Percentiles rank a stretch among this genome's conserved stretches.
These are phyloP conservation scores for Fusarium sacchari DNA, from an alignment of 2,329 filamentous ascomycete genomes.

Conservation along the genomic window DNA sequence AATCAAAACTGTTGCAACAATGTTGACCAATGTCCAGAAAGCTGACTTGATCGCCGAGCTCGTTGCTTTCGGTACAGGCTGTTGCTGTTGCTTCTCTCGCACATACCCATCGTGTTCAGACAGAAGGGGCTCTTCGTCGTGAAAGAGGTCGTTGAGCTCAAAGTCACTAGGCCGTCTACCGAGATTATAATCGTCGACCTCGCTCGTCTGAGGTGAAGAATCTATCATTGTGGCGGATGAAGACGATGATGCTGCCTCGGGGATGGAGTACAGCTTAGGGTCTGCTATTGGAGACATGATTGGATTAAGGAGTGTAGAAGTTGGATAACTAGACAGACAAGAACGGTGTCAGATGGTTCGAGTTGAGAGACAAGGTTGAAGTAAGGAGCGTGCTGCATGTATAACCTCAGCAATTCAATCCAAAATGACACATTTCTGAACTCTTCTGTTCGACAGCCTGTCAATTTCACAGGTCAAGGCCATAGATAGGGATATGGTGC, in stretches of 20 bases:
- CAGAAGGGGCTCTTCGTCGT: not conserved
- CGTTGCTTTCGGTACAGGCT: too few relatives aligned
- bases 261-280: not conserved
- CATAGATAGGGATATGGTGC: accelerated
- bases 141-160: not conserved
- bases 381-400: not conserved
- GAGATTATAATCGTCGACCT: not conserved
- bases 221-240: not conserved
- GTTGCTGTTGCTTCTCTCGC: not conserved
- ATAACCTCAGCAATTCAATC: accelerated
- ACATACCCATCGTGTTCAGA: not conserved
- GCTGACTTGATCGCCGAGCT: not conserved
- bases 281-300: not conserved
- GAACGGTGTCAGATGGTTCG: accelerated
- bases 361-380: not conserved
- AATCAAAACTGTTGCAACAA: not conserved
- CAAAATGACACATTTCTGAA: accelerated
- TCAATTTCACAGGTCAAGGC: accelerated
- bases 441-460: accelerated
- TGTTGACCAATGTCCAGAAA: not conserved
- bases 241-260: accelerated
- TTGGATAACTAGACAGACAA: not conserved
- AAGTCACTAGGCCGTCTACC: not conserved
- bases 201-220: not conserved
- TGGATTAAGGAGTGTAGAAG: accelerated